Evolutionary conservation across 1,139 yeast genomes (phyloP).

Genomic region (Kodamaea sp.): DNA sequence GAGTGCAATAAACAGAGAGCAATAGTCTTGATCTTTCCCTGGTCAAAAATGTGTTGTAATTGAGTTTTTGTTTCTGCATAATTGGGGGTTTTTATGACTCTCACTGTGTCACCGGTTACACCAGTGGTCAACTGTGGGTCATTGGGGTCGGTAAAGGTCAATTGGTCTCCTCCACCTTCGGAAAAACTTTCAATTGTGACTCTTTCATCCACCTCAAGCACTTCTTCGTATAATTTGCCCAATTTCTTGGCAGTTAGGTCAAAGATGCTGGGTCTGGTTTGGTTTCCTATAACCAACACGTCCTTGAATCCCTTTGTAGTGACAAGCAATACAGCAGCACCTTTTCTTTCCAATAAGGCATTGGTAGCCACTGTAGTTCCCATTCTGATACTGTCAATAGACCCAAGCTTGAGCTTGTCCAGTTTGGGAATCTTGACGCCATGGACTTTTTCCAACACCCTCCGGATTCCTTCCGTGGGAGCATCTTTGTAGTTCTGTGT

Average conservation of each 20-base stretch:
- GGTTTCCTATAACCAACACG: conserved; percentile 40
- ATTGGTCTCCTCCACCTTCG: conserved; percentile 43
- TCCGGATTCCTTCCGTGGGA: conserved; percentile 85
- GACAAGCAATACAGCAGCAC: conserved; percentile 50
- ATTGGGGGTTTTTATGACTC: conserved; percentile 35
- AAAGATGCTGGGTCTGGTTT: conserved; percentile 23
- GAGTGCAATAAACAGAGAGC: conserved; percentile 45
- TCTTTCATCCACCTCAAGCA: conserved; percentile 44
- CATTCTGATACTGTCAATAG: conserved; percentile 21
- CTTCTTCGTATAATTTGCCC: conserved; percentile 33
- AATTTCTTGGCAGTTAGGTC: conserved; percentile 23
- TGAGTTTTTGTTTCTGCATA: conserved; percentile 25
- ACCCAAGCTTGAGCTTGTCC: conserved; percentile 23
- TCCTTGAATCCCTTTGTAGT: conserved; percentile 56
- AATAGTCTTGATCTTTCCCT: conserved; percentile 32
- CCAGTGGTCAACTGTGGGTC: conserved; percentile 29
- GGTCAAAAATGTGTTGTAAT: conserved; percentile 24
- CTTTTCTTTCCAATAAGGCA: conserved; percentile 39
- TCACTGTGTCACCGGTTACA: conserved; percentile 38
- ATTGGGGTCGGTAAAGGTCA: conserved; percentile 16
- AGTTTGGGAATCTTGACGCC: conserved; percentile 49
- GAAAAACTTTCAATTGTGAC: conserved; percentile 35
- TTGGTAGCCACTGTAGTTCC: conserved; percentile 27
- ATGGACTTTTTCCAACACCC: conserved; percentile 64
- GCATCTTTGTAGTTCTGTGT: conserved; percentile 87